Percentiles rank a stretch among this genome's conserved stretches.
phyloP scores from a whole-genome alignment of 257 asterid genomes.

The Voacanga thouarsii region DNA sequence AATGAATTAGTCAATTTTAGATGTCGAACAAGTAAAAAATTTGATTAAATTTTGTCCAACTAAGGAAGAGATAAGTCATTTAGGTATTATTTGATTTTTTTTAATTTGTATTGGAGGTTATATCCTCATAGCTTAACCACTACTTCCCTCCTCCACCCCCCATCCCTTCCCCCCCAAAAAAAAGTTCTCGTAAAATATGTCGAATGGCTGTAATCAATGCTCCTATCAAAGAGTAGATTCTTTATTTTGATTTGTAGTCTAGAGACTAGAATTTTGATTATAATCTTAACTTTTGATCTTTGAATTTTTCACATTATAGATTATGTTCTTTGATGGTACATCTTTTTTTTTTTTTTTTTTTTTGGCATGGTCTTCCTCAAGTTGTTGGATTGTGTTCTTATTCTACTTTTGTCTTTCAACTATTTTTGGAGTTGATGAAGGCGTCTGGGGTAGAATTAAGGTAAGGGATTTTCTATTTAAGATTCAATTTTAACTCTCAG shows the following conservation, averaged over 20 bases:
- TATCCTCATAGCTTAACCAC: background rate
- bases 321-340: background rate
- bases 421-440: constrained; percentile 98
- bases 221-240: background rate
- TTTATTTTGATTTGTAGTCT: background rate
- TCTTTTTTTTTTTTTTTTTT: background rate
- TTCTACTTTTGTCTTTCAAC: too few species aligned
- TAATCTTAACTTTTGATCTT: background rate
- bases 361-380: background rate
- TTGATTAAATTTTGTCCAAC: constrained; percentile 95
- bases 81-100: constrained; percentile 50
- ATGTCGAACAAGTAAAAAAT: constrained; percentile 98
- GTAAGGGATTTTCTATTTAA: constrained; percentile 92
- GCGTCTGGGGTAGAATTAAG: constrained; percentile 96
- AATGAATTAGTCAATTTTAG: constrained; percentile 88
- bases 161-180: too few species aligned
- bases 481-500: constrained; percentile 93
- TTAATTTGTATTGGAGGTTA: background rate
- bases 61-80: constrained; percentile 92
- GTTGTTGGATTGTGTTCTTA: constrained; percentile 16
- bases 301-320: background rate
- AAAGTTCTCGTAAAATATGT: background rate
- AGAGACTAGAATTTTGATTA: background rate
- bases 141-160: too few species aligned
- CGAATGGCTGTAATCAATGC: background rate